Evolutionary conservation across 2,329 filamentous ascomycete species (phyloP).

Genomic region (Chaetothyriales sp.): DNA sequence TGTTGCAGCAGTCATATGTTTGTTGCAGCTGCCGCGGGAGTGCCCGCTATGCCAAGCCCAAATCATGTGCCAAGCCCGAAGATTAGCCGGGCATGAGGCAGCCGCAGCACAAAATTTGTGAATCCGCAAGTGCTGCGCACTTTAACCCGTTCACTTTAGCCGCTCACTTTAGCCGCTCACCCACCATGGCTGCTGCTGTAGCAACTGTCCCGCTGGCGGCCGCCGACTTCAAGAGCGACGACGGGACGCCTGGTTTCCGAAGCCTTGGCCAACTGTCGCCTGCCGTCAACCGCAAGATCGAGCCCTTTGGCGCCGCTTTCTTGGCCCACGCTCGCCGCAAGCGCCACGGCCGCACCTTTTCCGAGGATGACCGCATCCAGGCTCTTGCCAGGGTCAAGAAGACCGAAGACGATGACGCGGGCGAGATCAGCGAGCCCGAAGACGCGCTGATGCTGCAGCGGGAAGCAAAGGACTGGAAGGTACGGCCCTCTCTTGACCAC

Average conservation of each 20-base stretch:
- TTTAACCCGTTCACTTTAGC: neutral
- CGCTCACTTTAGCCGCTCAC: neutral
- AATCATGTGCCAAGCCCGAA: too few species aligned
- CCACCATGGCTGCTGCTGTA: neutral
- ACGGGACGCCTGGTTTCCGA: constrained; percentile 61
- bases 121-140: neutral
- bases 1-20: too few species aligned
- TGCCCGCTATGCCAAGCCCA: too few species aligned
- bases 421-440: constrained; percentile 86
- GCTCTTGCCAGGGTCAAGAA: constrained; percentile 92
- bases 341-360: constrained; percentile 94
- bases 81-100: too few species aligned
- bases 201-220: neutral
- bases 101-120: neutral
- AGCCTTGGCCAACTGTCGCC: constrained; percentile 60
- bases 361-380: constrained; percentile 94
- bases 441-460: constrained; percentile 82
- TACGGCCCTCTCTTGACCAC: constrained; percentile 27
- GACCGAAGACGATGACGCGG: constrained; percentile 77
- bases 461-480: constrained; percentile 99
- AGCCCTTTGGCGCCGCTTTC: constrained; percentile 95
- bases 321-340: constrained; percentile 84
- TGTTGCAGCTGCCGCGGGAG: too few species aligned
- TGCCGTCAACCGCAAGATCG: constrained; percentile 73
- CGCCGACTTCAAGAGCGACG: constrained; percentile 52